phyloP scores from a whole-genome alignment of 768 basidiomycete species.

The Lactifluus subvellereus region DNA sequence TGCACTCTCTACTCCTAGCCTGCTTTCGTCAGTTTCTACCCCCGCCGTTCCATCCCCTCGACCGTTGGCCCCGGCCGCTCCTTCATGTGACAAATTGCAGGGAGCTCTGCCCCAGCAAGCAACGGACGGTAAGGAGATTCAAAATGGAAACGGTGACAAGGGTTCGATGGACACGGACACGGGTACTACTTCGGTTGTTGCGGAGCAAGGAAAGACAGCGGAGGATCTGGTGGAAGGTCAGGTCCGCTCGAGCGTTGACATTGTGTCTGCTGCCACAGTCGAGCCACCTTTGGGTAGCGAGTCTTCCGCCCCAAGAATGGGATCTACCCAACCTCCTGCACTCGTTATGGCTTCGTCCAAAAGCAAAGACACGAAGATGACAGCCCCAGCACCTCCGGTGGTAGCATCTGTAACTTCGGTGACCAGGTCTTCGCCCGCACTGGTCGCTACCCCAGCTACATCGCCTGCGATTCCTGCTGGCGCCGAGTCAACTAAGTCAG shows the following conservation, averaged over 20 bases:
- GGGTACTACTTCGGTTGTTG: background rate
- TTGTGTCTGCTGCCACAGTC: background rate
- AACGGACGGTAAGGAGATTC: background rate
- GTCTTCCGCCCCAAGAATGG: background rate
- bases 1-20: background rate
- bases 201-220: background rate
- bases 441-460: background rate
- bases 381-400: background rate
- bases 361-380: background rate
- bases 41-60: too few species aligned
- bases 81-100: background rate
- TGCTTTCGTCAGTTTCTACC: background rate
- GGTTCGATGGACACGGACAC: background rate
- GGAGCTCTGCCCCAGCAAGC: background rate
- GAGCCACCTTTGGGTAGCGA: background rate
- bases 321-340: background rate
- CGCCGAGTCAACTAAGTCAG: background rate
- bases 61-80: background rate
- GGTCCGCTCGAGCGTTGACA: background rate
- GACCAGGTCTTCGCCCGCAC: background rate
- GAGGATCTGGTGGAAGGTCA: background rate
- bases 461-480: background rate
- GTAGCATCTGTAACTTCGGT: background rate
- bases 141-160: background rate
- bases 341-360: background rate